phyloP scores from a whole-genome alignment of 1,284 basidiomycete genomes.

The Xanthoconium separans region DNA sequence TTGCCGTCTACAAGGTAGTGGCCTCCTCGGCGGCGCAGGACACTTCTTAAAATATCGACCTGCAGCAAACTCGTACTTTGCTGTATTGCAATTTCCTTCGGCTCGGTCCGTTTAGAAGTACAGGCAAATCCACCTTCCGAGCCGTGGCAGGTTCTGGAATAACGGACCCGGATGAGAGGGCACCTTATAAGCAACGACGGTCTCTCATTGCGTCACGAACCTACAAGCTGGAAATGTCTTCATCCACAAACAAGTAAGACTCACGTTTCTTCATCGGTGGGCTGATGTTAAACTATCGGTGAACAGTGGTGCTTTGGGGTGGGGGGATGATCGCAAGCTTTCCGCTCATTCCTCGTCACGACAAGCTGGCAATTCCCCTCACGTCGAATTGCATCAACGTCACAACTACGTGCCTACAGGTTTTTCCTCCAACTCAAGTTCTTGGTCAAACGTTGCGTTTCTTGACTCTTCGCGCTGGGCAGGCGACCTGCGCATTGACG shows the following conservation, averaged over 20 bases:
- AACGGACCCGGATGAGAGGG: not conserved
- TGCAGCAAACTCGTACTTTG: constrained; percentile 7
- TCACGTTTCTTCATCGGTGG: not conserved
- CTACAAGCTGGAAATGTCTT: constrained; percentile 9
- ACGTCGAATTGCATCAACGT: not conserved
- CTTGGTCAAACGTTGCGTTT: constrained; percentile 1
- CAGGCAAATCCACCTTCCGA: constrained; percentile 12
- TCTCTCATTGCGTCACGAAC: not conserved
- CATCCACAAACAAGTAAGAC: constrained; percentile 13
- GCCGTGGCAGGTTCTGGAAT: constrained; percentile 13
- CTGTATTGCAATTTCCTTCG: constrained; percentile 14
- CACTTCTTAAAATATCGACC: not conserved
- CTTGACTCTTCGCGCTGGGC: not conserved
- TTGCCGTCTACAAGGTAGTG: not conserved
- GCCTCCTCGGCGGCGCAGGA: constrained; percentile 7
- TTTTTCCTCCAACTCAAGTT: not conserved
- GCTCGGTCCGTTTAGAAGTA: constrained; percentile 8
- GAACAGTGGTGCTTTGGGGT: constrained; percentile 1
- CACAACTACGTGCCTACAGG: constrained; percentile 1
- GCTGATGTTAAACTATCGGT: not conserved
- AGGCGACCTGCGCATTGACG: not conserved
- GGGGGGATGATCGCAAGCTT: not conserved
- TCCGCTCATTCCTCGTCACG: not conserved
- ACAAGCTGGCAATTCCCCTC: not conserved
- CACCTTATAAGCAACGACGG: constrained; percentile 10